Percentiles rank a stretch among this genome's conserved stretches.
phyloP scores from a whole-genome alignment of 768 basidiomycete species.

The Sarcomyxa edulis region DNA sequence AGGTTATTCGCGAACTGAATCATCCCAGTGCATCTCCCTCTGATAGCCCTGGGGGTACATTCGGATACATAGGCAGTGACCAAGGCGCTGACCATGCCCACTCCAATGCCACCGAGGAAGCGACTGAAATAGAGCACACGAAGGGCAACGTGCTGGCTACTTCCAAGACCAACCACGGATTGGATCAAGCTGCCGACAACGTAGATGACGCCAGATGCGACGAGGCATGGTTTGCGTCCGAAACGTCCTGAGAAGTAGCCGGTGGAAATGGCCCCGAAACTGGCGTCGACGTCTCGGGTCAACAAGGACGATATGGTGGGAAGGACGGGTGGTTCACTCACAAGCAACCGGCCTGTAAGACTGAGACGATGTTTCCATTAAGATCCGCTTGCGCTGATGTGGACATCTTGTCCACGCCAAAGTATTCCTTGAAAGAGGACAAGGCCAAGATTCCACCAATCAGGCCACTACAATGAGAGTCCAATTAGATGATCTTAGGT shows the following conservation, averaged over 20 bases:
- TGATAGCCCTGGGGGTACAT: slow-evolving; percentile 39
- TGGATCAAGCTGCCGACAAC: slow-evolving; percentile 45
- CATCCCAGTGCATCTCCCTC: too few relatives aligned
- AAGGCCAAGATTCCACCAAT: slow-evolving; percentile 46
- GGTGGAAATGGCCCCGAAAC: too few relatives aligned
- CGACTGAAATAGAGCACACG: slow-evolving; percentile 40
- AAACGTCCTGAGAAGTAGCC: slow-evolving; percentile 34
- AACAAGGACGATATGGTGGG: background rate
- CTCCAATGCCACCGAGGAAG: slow-evolving; percentile 57
- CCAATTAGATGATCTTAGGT: slow-evolving; percentile 15
- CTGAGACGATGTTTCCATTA: slow-evolving; percentile 46
- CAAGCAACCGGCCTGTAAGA: slow-evolving; percentile 46
- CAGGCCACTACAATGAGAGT: too few relatives aligned
- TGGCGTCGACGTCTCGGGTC: slow-evolving; percentile 28
- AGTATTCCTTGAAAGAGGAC: slow-evolving; percentile 40
- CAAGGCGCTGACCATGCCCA: slow-evolving; percentile 47
- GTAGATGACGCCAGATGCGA: slow-evolving; percentile 40
- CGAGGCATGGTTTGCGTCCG: slow-evolving; percentile 40
- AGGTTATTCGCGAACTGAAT: too few relatives aligned
- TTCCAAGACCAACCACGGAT: slow-evolving; percentile 36
- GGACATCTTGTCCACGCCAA: slow-evolving; percentile 35
- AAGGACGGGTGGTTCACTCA: too few relatives aligned
- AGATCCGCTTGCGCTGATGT: slow-evolving; percentile 32
- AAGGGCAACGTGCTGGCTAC: too few relatives aligned
- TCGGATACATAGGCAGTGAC: slow-evolving; percentile 50